phyloP scores from a whole-genome alignment of 164 flowering plant species.

The Aristolochia contorta region DNA sequence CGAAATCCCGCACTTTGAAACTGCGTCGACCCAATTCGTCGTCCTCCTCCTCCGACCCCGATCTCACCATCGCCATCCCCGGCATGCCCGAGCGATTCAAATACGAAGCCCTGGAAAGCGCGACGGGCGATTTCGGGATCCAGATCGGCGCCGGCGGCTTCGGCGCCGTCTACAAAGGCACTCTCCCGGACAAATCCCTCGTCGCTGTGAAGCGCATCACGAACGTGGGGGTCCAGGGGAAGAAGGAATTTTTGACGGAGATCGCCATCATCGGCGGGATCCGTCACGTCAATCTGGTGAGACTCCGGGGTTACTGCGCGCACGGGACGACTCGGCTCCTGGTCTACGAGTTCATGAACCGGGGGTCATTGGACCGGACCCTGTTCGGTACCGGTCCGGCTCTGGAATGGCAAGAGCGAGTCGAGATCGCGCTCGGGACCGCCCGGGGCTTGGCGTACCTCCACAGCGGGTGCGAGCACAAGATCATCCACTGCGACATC shows the following conservation, averaged over 20 bases:
- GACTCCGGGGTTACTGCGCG: conserved; percentile 66
- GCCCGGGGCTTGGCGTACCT: conserved; percentile 87
- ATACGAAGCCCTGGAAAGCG: conserved; percentile 51
- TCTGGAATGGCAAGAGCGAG: conserved; percentile 81
- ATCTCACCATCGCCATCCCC: conserved; percentile 48
- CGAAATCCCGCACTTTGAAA: conserved; percentile 15
- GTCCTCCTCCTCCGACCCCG: conserved; percentile 30
- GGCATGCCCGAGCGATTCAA: conserved; percentile 71
- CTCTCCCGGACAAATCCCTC: conserved; percentile 43
- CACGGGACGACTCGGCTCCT: conserved; percentile 52
- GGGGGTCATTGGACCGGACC: conserved; percentile 60
- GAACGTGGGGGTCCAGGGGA: conserved; percentile 56
- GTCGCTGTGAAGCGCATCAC: conserved; percentile 82
- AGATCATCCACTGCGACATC: conserved; percentile 83
- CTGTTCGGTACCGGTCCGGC: conserved; percentile 64
- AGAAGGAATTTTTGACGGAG: conserved; percentile 79
- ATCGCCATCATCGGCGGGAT: conserved; percentile 76
- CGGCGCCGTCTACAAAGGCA: conserved; percentile 72
- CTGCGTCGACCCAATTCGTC: conserved; percentile 16
- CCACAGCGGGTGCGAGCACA: conserved; percentile 69
- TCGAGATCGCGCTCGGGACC: conserved; percentile 70
- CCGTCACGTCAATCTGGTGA: conserved; percentile 81
- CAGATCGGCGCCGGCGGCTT: conserved; percentile 80
- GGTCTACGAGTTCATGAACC: conserved; percentile 90
- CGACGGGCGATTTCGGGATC: conserved; percentile 51